A percentile compares a stretch with the other conserved stretches of the same genome.
Conservation (phyloP, 257 asterid genomes). For the Paulownia fortunei region DNA sequence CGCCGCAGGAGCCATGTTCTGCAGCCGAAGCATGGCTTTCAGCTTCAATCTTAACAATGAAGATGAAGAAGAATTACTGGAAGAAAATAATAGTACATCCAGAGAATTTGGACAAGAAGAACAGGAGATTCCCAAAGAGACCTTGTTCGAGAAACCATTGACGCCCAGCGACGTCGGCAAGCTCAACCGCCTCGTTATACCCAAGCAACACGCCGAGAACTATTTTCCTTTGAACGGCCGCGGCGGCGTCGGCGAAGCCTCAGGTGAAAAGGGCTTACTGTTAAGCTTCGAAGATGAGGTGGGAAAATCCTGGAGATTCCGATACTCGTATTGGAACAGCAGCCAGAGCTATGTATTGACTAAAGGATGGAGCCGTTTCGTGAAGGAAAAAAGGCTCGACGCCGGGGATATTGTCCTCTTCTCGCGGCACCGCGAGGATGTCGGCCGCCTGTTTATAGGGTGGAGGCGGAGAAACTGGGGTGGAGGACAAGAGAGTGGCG, state of each 20-base stretch:
- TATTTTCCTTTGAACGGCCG: slow-evolving; percentile 66
- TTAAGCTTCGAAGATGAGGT: slow-evolving; percentile 79
- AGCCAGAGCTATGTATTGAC: slow-evolving; percentile 94
- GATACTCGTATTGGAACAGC: slow-evolving; percentile 93
- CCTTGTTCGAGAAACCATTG: slow-evolving; percentile 80
- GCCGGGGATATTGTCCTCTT: slow-evolving; percentile 86
- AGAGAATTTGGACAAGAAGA: background rate
- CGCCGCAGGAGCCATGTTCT: slow-evolving; percentile 1
- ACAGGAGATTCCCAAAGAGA: slow-evolving; percentile 41
- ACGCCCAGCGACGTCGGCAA: slow-evolving; percentile 97
- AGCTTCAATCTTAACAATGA: slow-evolving; percentile 58
- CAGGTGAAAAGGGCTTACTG: slow-evolving; percentile 60
- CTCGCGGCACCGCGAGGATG: slow-evolving; percentile 61
- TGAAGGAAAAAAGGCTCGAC: slow-evolving; percentile 77
- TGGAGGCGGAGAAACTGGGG: slow-evolving; percentile 64
- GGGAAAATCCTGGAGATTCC: slow-evolving; percentile 79
- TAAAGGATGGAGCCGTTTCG: slow-evolving; percentile 96
- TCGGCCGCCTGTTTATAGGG: slow-evolving; percentile 67
- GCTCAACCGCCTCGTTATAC: slow-evolving; percentile 92
- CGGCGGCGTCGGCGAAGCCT: slow-evolving; percentile 42
- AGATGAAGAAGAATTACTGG: slow-evolving; percentile 36
- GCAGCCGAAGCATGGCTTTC: slow-evolving; percentile 11
- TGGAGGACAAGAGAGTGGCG: slow-evolving; percentile 11
- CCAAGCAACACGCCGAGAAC: slow-evolving; percentile 90
- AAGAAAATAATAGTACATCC: background rate